phyloP scores from a whole-genome alignment of 306 rosid species.

The Carpinus fangiana region DNA sequence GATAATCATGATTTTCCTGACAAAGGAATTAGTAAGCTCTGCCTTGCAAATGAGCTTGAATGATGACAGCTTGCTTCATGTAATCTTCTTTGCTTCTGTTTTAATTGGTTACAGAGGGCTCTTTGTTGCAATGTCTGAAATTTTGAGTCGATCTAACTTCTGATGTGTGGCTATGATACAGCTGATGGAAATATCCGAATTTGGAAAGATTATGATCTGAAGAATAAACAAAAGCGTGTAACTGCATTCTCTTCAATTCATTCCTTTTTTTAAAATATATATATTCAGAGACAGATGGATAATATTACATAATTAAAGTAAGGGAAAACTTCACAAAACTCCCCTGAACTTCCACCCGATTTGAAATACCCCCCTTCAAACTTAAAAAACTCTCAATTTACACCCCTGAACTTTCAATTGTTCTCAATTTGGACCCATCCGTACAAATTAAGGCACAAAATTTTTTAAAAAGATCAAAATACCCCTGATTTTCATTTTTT shows the following conservation, averaged over 20 bases:
- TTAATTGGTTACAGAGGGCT: constrained; percentile 2
- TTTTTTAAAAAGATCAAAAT: too few species aligned
- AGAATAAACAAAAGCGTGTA: constrained; percentile 84
- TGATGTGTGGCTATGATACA: constrained; percentile 30
- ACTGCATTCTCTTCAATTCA: constrained; percentile 93
- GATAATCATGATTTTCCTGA: constrained; percentile 88
- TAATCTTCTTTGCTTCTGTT: constrained; percentile 41
- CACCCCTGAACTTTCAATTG: too few species aligned
- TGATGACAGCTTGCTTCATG: constrained; percentile 93
- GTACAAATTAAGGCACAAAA: too few species aligned
- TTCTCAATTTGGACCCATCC: too few species aligned
- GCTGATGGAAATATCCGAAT: constrained; percentile 90
- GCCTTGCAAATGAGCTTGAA: constrained; percentile 83
- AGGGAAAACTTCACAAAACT: too few species aligned
- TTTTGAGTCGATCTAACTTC: constrained; percentile 19
- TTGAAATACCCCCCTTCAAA: too few species aligned
- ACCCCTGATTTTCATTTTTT: too few species aligned
- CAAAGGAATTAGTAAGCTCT: constrained; percentile 87
- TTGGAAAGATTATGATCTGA: constrained; percentile 85
- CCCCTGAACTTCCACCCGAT: too few species aligned
- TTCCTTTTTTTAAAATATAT: too few species aligned
- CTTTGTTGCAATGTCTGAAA: constrained; percentile 14
- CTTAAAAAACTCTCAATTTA: too few species aligned
- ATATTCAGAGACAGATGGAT: too few species aligned
- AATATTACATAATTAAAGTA: too few species aligned